These are phyloP conservation scores for Solanum bukasovii DNA, from an alignment of 257 asterid genomes.

Conservation along the genomic window DNA sequence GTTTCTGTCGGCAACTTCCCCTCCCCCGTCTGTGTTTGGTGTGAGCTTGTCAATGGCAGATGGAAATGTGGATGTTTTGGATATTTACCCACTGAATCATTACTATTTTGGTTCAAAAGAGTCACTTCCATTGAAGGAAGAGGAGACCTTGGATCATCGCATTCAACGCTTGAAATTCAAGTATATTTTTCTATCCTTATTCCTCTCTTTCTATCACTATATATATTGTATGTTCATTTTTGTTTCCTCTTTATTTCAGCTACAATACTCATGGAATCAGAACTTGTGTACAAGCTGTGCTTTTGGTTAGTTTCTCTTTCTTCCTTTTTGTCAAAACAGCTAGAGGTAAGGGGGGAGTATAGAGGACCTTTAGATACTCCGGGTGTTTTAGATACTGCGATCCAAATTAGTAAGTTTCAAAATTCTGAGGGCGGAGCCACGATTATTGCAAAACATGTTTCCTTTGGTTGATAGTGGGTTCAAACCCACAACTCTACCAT, in stretches of 20 bases:
- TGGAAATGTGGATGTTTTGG: conserved; percentile 15
- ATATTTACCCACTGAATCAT: conserved; percentile 63
- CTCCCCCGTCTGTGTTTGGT: background rate
- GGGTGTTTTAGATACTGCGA: background rate
- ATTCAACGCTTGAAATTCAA: conserved; percentile 60
- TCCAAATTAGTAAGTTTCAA: background rate
- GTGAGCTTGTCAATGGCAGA: background rate
- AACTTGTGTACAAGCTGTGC: conserved; percentile 71
- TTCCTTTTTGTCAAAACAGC: background rate
- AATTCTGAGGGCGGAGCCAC: background rate
- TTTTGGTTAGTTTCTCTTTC: conserved; percentile 45
- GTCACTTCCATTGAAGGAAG: conserved; percentile 34
- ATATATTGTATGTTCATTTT: background rate
- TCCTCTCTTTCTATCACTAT: background rate
- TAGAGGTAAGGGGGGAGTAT: background rate
- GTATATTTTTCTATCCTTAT: conserved; percentile 17
- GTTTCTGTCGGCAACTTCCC: background rate
- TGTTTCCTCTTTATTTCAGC: conserved; percentile 27
- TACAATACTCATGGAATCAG: conserved; percentile 67
- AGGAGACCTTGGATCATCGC: conserved; percentile 62
- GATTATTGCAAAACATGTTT: background rate
- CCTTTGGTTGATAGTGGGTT: background rate
- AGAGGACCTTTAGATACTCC: background rate
- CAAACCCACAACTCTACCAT: no score
- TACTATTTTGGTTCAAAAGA: conserved; percentile 79